Evolutionary conservation across 2,329 filamentous ascomycete genomes (phyloP).

Genomic region (Massarina eburnea): DNA sequence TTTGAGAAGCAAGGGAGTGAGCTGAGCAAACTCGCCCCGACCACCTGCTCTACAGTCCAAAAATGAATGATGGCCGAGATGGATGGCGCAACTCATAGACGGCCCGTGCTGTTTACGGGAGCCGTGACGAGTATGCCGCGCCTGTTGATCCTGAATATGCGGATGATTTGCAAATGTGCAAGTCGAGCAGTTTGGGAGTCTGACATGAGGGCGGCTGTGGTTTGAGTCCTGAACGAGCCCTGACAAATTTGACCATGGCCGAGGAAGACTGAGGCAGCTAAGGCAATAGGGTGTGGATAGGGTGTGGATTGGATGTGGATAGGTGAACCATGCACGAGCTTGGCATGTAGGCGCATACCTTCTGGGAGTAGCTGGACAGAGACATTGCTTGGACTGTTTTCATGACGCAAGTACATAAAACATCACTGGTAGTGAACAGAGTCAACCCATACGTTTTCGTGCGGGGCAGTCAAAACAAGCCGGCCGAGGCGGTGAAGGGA

Average conservation of each 20-base stretch:
- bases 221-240: neutral
- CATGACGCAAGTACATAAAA: conserved; percentile 16
- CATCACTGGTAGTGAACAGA: conserved; percentile 5
- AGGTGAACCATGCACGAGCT: neutral
- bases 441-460: conserved; percentile 4
- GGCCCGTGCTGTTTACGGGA: conserved; percentile 11
- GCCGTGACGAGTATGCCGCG: conserved; percentile 14
- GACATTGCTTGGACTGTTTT: conserved; percentile 7
- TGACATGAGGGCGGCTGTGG: conserved; percentile 23
- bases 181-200: neutral
- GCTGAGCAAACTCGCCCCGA: neutral
- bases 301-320: conserved; percentile 1
- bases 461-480: conserved; percentile 15
- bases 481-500: conserved; percentile 8
- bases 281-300: conserved; percentile 1
- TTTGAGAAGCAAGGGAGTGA: conserved; percentile 25
- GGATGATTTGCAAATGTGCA: neutral
- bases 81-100: conserved; percentile 3
- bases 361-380: neutral
- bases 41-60: conserved; percentile 13
- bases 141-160: neutral
- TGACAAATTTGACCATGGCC: neutral
- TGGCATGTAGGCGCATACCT: neutral
- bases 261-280: conserved; percentile 16
- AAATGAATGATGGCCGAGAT: conserved; percentile 3